Base-by-base conservation (phyloP, 164 flowering plant species). In the Stephania yunnanensis region DNA sequence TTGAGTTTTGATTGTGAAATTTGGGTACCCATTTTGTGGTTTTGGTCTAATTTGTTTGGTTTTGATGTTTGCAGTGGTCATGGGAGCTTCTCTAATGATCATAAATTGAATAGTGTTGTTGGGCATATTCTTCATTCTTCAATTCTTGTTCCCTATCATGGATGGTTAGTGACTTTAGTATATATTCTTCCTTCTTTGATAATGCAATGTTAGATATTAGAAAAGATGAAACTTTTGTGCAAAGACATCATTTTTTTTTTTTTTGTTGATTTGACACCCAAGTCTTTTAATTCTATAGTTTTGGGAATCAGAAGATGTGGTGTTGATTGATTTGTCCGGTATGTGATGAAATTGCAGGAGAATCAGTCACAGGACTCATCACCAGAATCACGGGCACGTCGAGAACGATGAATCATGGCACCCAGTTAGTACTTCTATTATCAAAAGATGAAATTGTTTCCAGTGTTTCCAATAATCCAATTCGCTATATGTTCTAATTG, bases 121-220 rank as follows among this genome's bases (percentile, higher is more conserved):
- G 92, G 92, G 50, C 92, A 87, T 79, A 13, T 87, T 29, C 81
- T 87, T 3, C 90, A 89, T 82, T 86, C 90, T 1, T 83, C 85
- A 12, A 89, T 89, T 74, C 89, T 89, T 20, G 90, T 89, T 13
- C 91, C 90, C 11, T 88, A 88, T 72, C 85, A 88, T 83, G 91
- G 91, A 75, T 87, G 91, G 89, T 88, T 75, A 73, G 42, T 36
- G 42, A 25, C 25, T 25, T 25, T 25, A 25, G 55, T 50, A 48
- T 48, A 48, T 50, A 50, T 50, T 50, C 55, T 50, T 50, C 1
- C 55, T 50, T 50, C 13, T 12, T 9, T 48, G 53, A 36, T 36
- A 36, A 36, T 36, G 42, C 42, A 36, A 36, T 36, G 42, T 36
- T 36, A 36, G 42, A 36, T 36, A 36, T 36, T 36, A 36, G 3